Evolutionary conservation across 352 stramenopile genomes (phyloP).

Genomic region (Pythium aquatile): DNA sequence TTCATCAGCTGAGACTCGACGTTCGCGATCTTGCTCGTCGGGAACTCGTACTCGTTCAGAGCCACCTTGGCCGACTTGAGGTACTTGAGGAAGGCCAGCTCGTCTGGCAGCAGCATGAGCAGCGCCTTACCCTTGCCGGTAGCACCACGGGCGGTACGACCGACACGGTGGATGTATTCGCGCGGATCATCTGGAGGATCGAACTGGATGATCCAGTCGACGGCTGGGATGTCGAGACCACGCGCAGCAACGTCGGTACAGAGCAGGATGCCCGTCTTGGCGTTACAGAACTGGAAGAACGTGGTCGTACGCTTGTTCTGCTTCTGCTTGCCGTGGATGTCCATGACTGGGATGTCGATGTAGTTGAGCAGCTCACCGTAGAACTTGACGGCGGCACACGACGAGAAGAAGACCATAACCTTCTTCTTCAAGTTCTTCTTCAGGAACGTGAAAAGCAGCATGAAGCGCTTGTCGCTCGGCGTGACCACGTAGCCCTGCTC

Average conservation of each 20-base stretch:
- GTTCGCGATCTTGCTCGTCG: slow-evolving; percentile 96
- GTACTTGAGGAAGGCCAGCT: slow-evolving; percentile 98
- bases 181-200: slow-evolving; percentile 98
- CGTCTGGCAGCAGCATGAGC: slow-evolving; percentile 97
- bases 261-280: slow-evolving; percentile 95
- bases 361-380: slow-evolving; percentile 99
- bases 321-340: slow-evolving; percentile 99
- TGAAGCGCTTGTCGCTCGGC: slow-evolving; percentile 96
- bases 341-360: slow-evolving; percentile 98
- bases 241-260: slow-evolving; percentile 98
- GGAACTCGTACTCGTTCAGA: slow-evolving; percentile 99
- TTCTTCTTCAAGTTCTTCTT: slow-evolving; percentile 99
- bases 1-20: slow-evolving; percentile 97
- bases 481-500: slow-evolving; percentile 99
- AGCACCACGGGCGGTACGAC: slow-evolving; percentile 84
- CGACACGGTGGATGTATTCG: slow-evolving; percentile 97
- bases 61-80: slow-evolving; percentile 97
- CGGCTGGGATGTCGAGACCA: slow-evolving; percentile 95
- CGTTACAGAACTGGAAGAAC: slow-evolving; percentile 99
- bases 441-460: slow-evolving; percentile 99
- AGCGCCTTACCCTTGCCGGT: slow-evolving; percentile 92
- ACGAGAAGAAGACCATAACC: slow-evolving; percentile 95
- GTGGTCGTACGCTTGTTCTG: slow-evolving; percentile 99
- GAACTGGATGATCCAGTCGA: slow-evolving; percentile 99
- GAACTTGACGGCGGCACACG: slow-evolving; percentile 97